Conservation (phyloP, 2,329 filamentous ascomycete genomes). For the Pseudogymnoascus sp. region DNA sequence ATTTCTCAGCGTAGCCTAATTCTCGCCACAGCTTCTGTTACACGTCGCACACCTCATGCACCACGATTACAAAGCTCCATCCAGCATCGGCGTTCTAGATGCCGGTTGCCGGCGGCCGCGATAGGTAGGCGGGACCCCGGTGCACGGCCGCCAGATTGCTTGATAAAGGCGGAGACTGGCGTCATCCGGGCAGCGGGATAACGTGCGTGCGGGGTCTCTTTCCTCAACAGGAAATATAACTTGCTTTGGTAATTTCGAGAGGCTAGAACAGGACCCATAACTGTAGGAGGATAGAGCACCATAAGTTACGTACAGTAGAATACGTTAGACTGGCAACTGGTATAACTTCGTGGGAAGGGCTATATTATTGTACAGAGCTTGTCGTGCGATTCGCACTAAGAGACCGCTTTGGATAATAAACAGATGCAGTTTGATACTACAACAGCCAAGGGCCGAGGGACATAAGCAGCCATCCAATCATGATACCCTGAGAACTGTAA, state of each 20-base stretch:
- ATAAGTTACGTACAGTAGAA: background rate
- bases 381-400: background rate
- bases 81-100: background rate
- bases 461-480: background rate
- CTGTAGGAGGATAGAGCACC: background rate
- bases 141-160: background rate
- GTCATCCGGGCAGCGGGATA: background rate
- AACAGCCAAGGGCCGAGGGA: background rate
- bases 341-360: background rate
- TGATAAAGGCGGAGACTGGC: conserved; percentile 1
- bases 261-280: background rate
- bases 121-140: background rate
- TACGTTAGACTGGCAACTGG: background rate
- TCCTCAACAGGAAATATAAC: background rate
- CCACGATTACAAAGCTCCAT: background rate
- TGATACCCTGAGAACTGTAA: background rate
- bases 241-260: background rate
- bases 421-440: background rate
- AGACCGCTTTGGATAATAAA: background rate
- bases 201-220: background rate
- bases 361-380: background rate
- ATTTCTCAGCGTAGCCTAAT: background rate
- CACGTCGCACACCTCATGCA: background rate
- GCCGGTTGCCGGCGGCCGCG: background rate
- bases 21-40: background rate